A percentile compares a stretch with the other conserved stretches of the same genome.
Conservation (phyloP, 345 rosid species). For the Salix viminalis region DNA sequence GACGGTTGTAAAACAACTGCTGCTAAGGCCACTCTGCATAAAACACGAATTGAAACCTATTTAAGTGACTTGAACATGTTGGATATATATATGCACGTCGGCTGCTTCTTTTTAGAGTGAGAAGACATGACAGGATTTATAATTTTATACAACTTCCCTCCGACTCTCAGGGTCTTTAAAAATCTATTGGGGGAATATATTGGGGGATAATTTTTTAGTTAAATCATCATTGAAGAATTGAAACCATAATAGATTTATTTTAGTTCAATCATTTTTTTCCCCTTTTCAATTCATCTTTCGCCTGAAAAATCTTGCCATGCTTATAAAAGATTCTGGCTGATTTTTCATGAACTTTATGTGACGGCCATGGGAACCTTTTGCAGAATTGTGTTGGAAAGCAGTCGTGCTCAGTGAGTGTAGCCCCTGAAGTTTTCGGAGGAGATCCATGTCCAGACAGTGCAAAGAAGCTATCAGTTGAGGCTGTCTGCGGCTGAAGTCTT, state of each 20-base stretch:
- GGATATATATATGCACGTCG: neutral
- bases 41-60: neutral
- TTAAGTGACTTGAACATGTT: neutral
- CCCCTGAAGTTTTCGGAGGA: conserved; percentile 24
- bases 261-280: too few relatives aligned
- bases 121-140: neutral
- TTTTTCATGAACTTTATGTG: neutral
- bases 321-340: too few relatives aligned
- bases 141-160: neutral
- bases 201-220: neutral
- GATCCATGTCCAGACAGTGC: conserved; percentile 21
- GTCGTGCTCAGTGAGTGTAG: conserved; percentile 23
- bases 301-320: neutral
- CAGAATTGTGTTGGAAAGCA: conserved; percentile 28
- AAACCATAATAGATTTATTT: too few relatives aligned
- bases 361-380: neutral
- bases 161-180: neutral
- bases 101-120: neutral
- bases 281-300: neutral
- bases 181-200: neutral
- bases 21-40: too few relatives aligned
- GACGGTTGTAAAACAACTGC: too few relatives aligned
- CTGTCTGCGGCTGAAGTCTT: conserved; percentile 21
- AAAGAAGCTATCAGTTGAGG: conserved; percentile 28
- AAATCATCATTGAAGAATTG: neutral